Evolutionary conservation across 345 rosid genomes (phyloP).

Genomic region (Euphorbia tirucalli): DNA sequence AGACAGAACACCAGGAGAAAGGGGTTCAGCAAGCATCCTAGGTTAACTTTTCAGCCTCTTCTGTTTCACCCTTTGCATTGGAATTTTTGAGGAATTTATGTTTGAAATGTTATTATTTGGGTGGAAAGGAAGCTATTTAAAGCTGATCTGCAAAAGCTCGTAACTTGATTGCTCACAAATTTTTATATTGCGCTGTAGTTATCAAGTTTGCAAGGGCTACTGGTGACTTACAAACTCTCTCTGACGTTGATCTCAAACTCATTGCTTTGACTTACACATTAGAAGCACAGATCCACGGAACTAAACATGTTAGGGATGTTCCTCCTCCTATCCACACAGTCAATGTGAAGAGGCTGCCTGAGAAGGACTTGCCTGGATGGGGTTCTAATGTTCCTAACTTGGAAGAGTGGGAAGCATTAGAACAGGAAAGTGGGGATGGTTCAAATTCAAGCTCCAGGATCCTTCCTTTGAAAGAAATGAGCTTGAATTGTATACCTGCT

Average conservation of each 20-base stretch:
- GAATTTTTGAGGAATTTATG: neutral
- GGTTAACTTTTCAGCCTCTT: neutral
- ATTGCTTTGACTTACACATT: conserved; percentile 80
- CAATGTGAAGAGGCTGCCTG: conserved; percentile 75
- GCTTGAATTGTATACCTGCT: conserved; percentile 42
- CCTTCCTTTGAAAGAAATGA: conserved; percentile 77
- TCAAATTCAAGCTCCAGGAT: conserved; percentile 51
- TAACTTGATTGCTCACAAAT: neutral
- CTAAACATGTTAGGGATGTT: conserved; percentile 57
- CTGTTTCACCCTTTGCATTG: neutral
- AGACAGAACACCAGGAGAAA: neutral
- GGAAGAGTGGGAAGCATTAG: conserved; percentile 93
- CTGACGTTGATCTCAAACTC: conserved; percentile 79
- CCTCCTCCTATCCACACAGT: conserved; percentile 82
- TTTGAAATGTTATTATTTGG: neutral
- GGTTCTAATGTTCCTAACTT: conserved; percentile 84
- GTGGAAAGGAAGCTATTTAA: too few species aligned
- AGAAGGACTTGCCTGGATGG: conserved; percentile 93
- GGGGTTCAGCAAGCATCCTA: neutral
- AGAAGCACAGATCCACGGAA: conserved; percentile 85
- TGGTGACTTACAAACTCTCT: conserved; percentile 86
- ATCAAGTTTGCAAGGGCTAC: conserved; percentile 81
- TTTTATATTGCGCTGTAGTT: conserved; percentile 34
- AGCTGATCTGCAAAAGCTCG: neutral
- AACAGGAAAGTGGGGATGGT: conserved; percentile 48